Base-by-base conservation (phyloP, 2,329 filamentous ascomycete genomes). In the Phyllosticta ampelicida region DNA sequence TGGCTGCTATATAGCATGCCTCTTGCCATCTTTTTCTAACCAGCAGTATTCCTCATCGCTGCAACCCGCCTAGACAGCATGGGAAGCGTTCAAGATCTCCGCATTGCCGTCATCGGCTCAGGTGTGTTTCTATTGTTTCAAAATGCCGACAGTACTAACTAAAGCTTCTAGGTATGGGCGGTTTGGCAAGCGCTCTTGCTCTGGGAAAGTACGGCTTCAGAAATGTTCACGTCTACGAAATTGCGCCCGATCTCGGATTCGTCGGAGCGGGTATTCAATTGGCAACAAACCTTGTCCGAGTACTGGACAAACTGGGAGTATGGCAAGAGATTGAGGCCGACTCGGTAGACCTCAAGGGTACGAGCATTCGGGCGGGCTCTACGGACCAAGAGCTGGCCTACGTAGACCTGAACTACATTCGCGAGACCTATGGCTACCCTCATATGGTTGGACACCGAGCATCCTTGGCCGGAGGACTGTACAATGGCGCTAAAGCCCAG, bases 261-360 rank as follows among this genome's bases (percentile, higher is more conserved):
- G 87, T 92, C 0, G 89, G 89, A 21, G 89, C 89, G 1, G 89
- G 89, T 5, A 92, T 94, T 63, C 89, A 95, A 69, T 78, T 92
- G 60, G 87, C 89, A 0, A 89, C 89, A 0, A 95, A 94, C 63
- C 87, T 92, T 80, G 84, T 85, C 3, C 81, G 87, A 1, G 86
- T 94, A 9, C 78, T 94, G 11, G 85, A 89, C 66, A 76, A 79
- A 13, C 74, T 91, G 48, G 88, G 85, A 9, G 86, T 86, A 60
- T 92, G 88, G 87, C 73, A 79, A 18, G 77, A 79, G 16, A 89
- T 94, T 61, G 82, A 82, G 62, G 79, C 76, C 44, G 86, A 90
- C 68, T 86, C 86, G 2, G 87, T 88, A 0, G 80, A 85, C 60
- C 79, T 90, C 60, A 79, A 78, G 60, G 83, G 85, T 60, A 89